Conservation (phyloP, 768 basidiomycete species). For the Pholiota conissans region DNA sequence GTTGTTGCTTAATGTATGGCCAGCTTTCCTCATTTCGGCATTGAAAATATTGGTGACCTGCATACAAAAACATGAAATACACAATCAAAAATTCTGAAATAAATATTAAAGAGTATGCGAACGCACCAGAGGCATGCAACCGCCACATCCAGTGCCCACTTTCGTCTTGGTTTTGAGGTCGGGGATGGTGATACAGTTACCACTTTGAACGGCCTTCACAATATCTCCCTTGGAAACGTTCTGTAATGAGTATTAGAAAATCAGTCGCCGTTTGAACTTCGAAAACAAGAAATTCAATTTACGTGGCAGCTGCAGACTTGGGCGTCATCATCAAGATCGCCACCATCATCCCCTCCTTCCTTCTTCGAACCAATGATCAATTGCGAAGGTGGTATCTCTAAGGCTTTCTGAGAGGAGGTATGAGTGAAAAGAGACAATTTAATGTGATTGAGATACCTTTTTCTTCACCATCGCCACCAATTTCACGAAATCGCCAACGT, state of each 20-base stretch:
- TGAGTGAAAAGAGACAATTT: neutral
- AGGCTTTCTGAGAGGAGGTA: conserved; percentile 50
- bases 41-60: conserved; percentile 40
- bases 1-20: conserved; percentile 54
- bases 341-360: conserved; percentile 54
- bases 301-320: conserved; percentile 75
- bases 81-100: too few species aligned
- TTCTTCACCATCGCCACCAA: conserved; percentile 71
- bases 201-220: conserved; percentile 47
- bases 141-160: conserved; percentile 72
- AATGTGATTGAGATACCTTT: conserved; percentile 37
- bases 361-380: conserved; percentile 58
- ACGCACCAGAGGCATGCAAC: conserved; percentile 69
- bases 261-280: too few species aligned
- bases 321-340: conserved; percentile 68
- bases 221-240: conserved; percentile 67
- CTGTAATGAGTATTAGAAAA: too few species aligned
- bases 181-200: conserved; percentile 45
- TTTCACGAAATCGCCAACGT: conserved; percentile 66
- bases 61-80: too few species aligned
- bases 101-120: too few species aligned
- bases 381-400: conserved; percentile 63
- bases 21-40: conserved; percentile 68
- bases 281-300: too few species aligned
- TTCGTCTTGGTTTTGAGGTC: conserved; percentile 69